These are phyloP conservation scores for Silene conica DNA, from an alignment of 148 eudicot species.

Conservation along the genomic window DNA sequence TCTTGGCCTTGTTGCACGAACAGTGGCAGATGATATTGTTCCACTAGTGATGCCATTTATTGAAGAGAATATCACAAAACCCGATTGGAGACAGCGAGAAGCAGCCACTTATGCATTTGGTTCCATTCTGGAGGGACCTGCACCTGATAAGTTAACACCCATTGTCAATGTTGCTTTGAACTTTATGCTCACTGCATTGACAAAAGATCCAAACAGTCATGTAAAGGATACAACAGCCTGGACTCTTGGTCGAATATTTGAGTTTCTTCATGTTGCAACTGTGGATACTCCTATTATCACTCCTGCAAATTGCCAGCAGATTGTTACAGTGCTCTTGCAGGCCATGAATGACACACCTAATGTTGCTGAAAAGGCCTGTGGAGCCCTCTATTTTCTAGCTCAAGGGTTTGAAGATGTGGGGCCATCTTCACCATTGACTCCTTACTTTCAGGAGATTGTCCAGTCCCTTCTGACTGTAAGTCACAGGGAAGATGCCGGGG, in stretches of 20 bases:
- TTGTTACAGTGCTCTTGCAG: constrained; percentile 71
- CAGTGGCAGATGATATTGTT: constrained; percentile 90
- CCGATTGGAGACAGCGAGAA: constrained; percentile 93
- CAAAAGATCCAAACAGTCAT: constrained; percentile 85
- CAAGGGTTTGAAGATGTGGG: constrained; percentile 87
- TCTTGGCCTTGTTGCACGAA: constrained; percentile 87
- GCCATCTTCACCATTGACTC: constrained; percentile 69
- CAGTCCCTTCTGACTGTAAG: constrained; percentile 79
- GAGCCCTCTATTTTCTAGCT: constrained; percentile 90
- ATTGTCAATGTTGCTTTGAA: constrained; percentile 79
- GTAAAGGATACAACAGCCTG: constrained; percentile 97
- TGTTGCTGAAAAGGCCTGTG: constrained; percentile 96
- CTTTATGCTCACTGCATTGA: constrained; percentile 84
- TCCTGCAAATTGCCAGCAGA: constrained; percentile 75
- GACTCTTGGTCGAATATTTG: constrained; percentile 94
- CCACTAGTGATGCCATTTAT: constrained; percentile 94
- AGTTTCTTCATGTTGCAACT: constrained; percentile 76
- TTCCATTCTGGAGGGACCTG: constrained; percentile 91
- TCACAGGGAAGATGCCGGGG: constrained; percentile 89
- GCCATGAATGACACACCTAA: constrained; percentile 90
- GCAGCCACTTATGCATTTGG: constrained; percentile 96
- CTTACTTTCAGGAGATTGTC: constrained; percentile 80
- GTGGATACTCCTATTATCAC: constrained; percentile 67
- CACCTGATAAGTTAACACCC: constrained; percentile 74
- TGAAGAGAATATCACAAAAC: constrained; percentile 73